Conservation (phyloP, 768 basidiomycete species). For the Floccularia luteovirens region DNA sequence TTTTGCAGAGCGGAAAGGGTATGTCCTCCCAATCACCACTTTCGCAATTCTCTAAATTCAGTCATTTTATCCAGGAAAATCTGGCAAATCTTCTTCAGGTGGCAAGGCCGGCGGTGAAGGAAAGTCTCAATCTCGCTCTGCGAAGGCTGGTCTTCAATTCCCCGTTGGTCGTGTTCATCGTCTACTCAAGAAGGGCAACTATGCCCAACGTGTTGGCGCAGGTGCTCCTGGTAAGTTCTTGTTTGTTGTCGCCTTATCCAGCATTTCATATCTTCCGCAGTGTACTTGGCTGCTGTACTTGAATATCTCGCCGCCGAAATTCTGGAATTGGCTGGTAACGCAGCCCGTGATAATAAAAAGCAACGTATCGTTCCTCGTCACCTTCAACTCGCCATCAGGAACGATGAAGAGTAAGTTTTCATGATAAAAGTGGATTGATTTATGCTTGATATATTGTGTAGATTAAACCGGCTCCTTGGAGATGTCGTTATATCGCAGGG, state of each 20-base stretch:
- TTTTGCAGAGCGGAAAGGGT: constrained; percentile 33
- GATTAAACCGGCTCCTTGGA: constrained; percentile 64
- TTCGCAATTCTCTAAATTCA: neutral
- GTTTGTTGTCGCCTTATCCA: neutral
- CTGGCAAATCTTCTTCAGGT: constrained; percentile 64
- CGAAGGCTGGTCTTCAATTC: constrained; percentile 75
- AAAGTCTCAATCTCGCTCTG: constrained; percentile 64
- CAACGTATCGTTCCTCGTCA: constrained; percentile 95
- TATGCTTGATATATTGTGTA: constrained; percentile 13
- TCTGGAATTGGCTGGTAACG: constrained; percentile 87
- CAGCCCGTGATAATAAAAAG: constrained; percentile 89
- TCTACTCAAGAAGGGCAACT: constrained; percentile 81
- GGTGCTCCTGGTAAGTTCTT: constrained; percentile 67
- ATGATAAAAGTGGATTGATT: neutral
- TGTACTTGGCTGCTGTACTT: constrained; percentile 89
- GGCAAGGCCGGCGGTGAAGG: constrained; percentile 49
- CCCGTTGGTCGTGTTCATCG: constrained; percentile 94
- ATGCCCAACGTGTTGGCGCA: constrained; percentile 80
- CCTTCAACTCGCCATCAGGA: constrained; percentile 89
- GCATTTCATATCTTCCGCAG: constrained; percentile 23
- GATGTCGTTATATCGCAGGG: constrained; percentile 92
- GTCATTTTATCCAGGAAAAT: constrained; percentile 25
- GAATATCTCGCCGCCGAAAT: constrained; percentile 93
- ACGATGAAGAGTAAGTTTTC: constrained; percentile 74
- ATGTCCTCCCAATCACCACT: constrained; percentile 2